Evolutionary conservation across 257 asterid species (phyloP), one percentile per base, ranked within the genome.

Genomic region (Solanum sitiens): DNA sequence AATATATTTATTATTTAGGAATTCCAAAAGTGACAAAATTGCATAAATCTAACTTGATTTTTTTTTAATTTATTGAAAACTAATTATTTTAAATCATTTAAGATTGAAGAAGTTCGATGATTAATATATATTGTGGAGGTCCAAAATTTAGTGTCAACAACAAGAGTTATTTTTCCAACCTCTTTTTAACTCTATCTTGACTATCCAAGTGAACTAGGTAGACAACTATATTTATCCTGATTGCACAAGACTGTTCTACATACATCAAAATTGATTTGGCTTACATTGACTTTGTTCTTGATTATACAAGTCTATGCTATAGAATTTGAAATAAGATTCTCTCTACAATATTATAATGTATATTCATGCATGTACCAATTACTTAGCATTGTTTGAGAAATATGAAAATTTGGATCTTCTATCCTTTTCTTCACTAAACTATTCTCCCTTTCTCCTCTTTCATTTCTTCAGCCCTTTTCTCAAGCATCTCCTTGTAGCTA

Each of bases 401-500:
- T 6, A 40, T 23, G 21, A 56, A n/a, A 42, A 23, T 75, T 44
- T 45, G 40, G 8, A 44, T 77, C 23, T 25, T 42, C 16, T 37
- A 45, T 37, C 9, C 0, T 25, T 25, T 7, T 44, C 37, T 25
- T 25, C 8, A 27, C 42, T 27, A 45, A 45, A 27, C 85, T 25
- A 47, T 80, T 61, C 42, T 45, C 18, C 18, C 25, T 2, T 75
- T 75, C 56, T 23, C 21, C 42, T 91, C 88, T 1, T n/a, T 65
- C 5, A 79, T 87, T 53, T 86, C 91, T n/a, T 86, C 91, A 30
- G 53, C 59, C 15, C 90, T 91, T 87, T 44, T 91, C 89, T 91
- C 89, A 2, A 93, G 92, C 25, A 90, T 76, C 47, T 92, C 95
- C 92, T 93, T 93, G 27, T 93, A 93, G n/a, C 87, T 92, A 76